These are phyloP conservation scores for Maudiozyma saulgeensis DNA, from an alignment of 805 yeast species.

Conservation along the genomic window DNA sequence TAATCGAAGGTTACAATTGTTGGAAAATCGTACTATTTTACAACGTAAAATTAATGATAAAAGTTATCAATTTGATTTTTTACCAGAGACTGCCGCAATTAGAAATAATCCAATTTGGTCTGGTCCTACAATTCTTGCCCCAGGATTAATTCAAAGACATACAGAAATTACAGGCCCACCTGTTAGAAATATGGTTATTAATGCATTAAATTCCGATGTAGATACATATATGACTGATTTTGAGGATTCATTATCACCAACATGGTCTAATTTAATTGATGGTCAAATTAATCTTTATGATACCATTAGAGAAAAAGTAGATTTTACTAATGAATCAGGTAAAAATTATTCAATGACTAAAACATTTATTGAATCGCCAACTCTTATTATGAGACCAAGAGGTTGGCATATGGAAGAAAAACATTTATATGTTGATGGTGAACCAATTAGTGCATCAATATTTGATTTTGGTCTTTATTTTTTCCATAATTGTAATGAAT, in stretches of 20 bases:
- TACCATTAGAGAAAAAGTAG: slow-evolving; percentile 60
- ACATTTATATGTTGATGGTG: slow-evolving; percentile 63
- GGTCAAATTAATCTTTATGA: slow-evolving; percentile 76
- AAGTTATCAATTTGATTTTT: slow-evolving; percentile 44
- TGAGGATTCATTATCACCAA: slow-evolving; percentile 78
- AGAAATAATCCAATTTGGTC: slow-evolving; percentile 69
- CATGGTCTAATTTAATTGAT: slow-evolving; percentile 70
- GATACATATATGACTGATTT: slow-evolving; percentile 82
- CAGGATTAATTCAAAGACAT: slow-evolving; percentile 64
- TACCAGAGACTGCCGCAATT: slow-evolving; percentile 58
- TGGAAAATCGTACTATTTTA: slow-evolving; percentile 51
- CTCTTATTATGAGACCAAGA: slow-evolving; percentile 54
- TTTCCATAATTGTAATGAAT: slow-evolving; percentile 59
- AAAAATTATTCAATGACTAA: slow-evolving; percentile 41
- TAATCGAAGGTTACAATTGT: slow-evolving; percentile 45
- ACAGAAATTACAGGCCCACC: slow-evolving; percentile 83
- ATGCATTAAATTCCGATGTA: slow-evolving; percentile 69
- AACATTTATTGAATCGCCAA: slow-evolving; percentile 40
- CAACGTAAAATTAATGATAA: slow-evolving; percentile 58
- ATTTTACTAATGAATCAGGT: slow-evolving; percentile 33
- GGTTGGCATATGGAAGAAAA: slow-evolving; percentile 80
- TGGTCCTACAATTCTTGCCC: slow-evolving; percentile 59
- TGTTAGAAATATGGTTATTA: slow-evolving; percentile 73
- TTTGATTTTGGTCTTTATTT: slow-evolving; percentile 74
- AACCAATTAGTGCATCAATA: slow-evolving; percentile 68